Conservation (phyloP, 768 basidiomycete genomes). For the Suillus brevipes region DNA sequence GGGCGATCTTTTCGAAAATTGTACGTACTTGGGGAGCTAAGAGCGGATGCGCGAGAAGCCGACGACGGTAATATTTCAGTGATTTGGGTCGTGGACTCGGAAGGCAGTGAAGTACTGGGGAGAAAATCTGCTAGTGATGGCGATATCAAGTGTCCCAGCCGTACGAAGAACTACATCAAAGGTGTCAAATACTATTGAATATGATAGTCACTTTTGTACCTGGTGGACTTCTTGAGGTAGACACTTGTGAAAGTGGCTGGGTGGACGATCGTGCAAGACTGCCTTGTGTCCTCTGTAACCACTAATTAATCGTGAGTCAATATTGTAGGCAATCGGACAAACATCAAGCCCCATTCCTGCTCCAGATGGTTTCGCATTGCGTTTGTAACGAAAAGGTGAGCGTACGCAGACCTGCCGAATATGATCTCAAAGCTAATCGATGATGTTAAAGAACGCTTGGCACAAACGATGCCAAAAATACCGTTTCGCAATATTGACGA, state of each 20-base stretch:
- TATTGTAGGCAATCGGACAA: slow-evolving; percentile 28
- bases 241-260: slow-evolving; percentile 75
- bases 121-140: slow-evolving; percentile 48
- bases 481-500: slow-evolving; percentile 78
- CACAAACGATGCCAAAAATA: slow-evolving; percentile 31
- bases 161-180: slow-evolving; percentile 47
- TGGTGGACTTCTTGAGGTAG: slow-evolving; percentile 75
- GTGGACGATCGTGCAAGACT: slow-evolving; percentile 89
- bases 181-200: slow-evolving; percentile 4
- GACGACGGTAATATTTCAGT: slow-evolving; percentile 41
- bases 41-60: slow-evolving; percentile 26
- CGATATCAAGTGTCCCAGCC: slow-evolving; percentile 41
- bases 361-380: slow-evolving; percentile 79
- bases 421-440: slow-evolving; percentile 71
- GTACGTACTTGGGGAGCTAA: slow-evolving; percentile 37
- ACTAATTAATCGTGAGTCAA: slow-evolving; percentile 10
- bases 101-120: slow-evolving; percentile 50
- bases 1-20: slow-evolving; percentile 70
- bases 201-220: slow-evolving; percentile 38
- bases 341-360: slow-evolving; percentile 77
- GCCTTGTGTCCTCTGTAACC: slow-evolving; percentile 67
- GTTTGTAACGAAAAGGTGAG: slow-evolving; percentile 90
- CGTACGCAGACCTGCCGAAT: slow-evolving; percentile 81
- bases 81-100: slow-evolving; percentile 53
- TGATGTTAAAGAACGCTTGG: slow-evolving; percentile 1